phyloP scores from a whole-genome alignment of 768 basidiomycete genomes.

The Leccinum obscurum region DNA sequence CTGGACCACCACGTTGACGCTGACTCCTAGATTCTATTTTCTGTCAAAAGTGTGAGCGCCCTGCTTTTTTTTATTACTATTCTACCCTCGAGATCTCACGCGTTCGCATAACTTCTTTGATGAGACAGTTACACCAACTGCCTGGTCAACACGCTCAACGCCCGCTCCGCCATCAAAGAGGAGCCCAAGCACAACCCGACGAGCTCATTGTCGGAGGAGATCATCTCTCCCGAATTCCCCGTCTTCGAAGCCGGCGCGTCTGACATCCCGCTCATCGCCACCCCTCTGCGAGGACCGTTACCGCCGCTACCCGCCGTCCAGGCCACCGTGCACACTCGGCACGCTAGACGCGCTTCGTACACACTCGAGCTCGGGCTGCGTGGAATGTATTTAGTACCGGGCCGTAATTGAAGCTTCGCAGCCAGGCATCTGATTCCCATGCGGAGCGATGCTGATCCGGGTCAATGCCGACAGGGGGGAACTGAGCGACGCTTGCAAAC shows the following conservation, averaged over 20 bases:
- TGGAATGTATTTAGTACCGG: neutral
- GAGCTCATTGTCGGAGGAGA: neutral
- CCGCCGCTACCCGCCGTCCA: neutral
- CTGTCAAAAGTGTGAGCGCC: constrained; percentile 9
- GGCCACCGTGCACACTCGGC: neutral
- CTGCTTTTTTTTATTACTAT: no score
- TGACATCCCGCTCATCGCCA: neutral
- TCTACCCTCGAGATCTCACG: neutral
- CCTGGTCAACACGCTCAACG: constrained; percentile 5
- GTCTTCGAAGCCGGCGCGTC: neutral
- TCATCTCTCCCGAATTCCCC: neutral
- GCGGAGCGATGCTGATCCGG: no score
- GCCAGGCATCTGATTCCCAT: neutral
- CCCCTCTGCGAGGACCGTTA: neutral
- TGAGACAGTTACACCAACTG: constrained; percentile 6
- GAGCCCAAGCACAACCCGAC: neutral
- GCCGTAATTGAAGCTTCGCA: neutral
- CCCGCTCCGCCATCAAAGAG: neutral
- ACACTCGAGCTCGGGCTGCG: neutral
- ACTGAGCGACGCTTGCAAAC: no score
- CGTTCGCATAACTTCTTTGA: neutral
- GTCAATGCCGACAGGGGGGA: neutral
- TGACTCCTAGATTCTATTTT: constrained; percentile 7
- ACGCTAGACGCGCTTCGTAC: neutral
- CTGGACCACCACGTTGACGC: neutral